Percentiles rank a stretch among this genome's conserved stretches.
These are phyloP conservation scores for Histomonas meleagridis DNA, from an alignment of 208 protist genomes.

Conservation along the genomic window DNA sequence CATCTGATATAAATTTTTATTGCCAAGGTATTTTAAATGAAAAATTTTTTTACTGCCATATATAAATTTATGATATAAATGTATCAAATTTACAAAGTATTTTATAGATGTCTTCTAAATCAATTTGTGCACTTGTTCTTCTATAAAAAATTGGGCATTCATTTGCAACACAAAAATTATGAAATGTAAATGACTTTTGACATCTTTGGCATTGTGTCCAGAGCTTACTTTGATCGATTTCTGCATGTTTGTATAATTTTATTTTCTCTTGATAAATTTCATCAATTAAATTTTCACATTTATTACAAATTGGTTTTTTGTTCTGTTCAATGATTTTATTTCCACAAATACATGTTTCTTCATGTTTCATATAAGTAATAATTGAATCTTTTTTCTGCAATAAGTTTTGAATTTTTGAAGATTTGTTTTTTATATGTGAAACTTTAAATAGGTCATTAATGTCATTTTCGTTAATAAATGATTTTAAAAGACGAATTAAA, in stretches of 20 bases:
- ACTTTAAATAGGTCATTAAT: constrained; percentile 57
- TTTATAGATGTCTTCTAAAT: constrained; percentile 75
- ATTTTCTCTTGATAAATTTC: constrained; percentile 78
- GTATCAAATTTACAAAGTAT: constrained; percentile 75
- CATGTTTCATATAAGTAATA: not conserved
- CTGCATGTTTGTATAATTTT: constrained; percentile 71
- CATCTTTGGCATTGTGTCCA: constrained; percentile 99
- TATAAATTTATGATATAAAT: too few relatives aligned
- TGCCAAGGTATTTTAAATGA: too few relatives aligned
- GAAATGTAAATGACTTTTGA: constrained; percentile 74
- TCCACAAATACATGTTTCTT: not conserved
- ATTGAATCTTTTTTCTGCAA: constrained; percentile 89
- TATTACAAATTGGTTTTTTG: not conserved
- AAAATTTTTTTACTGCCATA: too few relatives aligned
- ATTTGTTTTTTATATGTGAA: constrained; percentile 72
- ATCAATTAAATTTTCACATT: constrained; percentile 54
- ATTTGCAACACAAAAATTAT: constrained; percentile 71
- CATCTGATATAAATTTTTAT: too few relatives aligned
- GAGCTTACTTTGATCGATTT: constrained; percentile 79
- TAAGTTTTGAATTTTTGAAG: constrained; percentile 70
- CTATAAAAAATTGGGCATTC: constrained; percentile 99
- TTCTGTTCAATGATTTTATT: not conserved
- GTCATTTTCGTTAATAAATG: constrained; percentile 66
- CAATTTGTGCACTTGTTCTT: constrained; percentile 94
- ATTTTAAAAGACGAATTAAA: constrained; percentile 75